These are phyloP conservation scores for Cordyceps javanica DNA, from an alignment of 2,329 filamentous ascomycete genomes.

Conservation along the genomic window DNA sequence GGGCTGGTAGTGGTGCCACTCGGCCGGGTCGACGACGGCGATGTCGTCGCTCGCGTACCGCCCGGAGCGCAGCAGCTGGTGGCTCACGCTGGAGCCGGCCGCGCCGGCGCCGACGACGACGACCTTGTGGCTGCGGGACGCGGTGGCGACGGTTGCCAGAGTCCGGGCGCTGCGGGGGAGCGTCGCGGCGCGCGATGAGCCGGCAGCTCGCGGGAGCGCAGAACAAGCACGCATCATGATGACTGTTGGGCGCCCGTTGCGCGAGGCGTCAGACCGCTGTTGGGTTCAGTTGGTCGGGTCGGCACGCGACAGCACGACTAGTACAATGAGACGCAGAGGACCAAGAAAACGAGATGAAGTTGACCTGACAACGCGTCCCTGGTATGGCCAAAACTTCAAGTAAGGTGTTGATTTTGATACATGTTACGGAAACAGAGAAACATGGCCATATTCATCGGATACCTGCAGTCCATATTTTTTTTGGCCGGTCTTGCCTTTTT, in stretches of 20 bases:
- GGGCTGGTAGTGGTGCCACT: slow-evolving; percentile 62
- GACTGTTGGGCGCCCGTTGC: not conserved
- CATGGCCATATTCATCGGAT: not conserved
- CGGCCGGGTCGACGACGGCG: slow-evolving; percentile 56
- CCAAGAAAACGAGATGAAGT: not conserved
- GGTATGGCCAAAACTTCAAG: too few relatives aligned
- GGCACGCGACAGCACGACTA: not conserved
- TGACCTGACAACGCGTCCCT: too few relatives aligned
- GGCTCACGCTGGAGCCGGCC: slow-evolving; percentile 59
- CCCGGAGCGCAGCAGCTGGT: slow-evolving; percentile 58
- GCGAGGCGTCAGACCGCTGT: too few relatives aligned
- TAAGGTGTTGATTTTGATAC: not conserved
- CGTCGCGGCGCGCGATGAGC: not conserved
- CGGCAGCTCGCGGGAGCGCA: not conserved
- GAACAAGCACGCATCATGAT: not conserved
- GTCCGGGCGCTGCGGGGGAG: not conserved
- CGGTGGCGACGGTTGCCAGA: not conserved
- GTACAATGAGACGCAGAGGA: too few relatives aligned
- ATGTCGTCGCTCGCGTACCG: slow-evolving; percentile 54
- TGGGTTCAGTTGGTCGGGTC: not conserved
- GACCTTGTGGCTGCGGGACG: slow-evolving; percentile 46
- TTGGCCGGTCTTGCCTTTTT: not conserved
- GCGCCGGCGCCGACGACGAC: slow-evolving; percentile 62
- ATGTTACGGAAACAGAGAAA: not conserved
- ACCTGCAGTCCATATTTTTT: slow-evolving; percentile 5